phyloP scores from a whole-genome alignment of 169 alveolate species.

The Babesia divergens region DNA sequence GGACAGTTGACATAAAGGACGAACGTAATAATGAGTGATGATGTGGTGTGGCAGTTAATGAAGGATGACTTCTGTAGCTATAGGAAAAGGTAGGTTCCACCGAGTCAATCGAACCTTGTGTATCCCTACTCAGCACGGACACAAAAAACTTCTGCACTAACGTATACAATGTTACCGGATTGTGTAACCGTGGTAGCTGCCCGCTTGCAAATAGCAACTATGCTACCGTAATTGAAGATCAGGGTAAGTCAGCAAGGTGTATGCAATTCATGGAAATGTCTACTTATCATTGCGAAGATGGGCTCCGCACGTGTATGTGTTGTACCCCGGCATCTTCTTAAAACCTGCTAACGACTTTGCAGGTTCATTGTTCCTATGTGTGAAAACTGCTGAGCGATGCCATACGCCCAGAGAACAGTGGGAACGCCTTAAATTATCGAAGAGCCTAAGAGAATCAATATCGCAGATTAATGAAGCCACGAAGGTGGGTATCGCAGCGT shows the following conservation, averaged over 20 bases:
- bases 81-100: constrained; percentile 33
- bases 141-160: constrained; percentile 72
- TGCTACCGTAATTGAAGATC: constrained; percentile 94
- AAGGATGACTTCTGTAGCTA: constrained; percentile 61
- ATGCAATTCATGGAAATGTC: not conserved
- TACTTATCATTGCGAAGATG: no score
- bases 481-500: constrained; percentile 89
- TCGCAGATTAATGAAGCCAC: constrained; percentile 90
- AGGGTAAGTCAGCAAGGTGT: constrained; percentile 61
- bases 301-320: not conserved
- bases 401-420: constrained; percentile 96
- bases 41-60: constrained; percentile 63
- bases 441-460: constrained; percentile 86
- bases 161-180: constrained; percentile 95
- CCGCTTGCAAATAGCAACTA: constrained; percentile 97
- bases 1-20: no score
- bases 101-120: not conserved
- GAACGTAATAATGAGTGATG: constrained; percentile 68
- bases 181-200: constrained; percentile 96
- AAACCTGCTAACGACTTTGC: constrained; percentile 42
- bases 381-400: constrained; percentile 97
- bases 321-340: not conserved
- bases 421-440: constrained; percentile 92
- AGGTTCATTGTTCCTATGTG: constrained; percentile 93
- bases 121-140: constrained; percentile 38